A percentile compares a stretch with the other conserved stretches of the same genome.
Evolutionary conservation across 176 grass and related monocot species (phyloP).

Genomic region (Musa beccarii): DNA sequence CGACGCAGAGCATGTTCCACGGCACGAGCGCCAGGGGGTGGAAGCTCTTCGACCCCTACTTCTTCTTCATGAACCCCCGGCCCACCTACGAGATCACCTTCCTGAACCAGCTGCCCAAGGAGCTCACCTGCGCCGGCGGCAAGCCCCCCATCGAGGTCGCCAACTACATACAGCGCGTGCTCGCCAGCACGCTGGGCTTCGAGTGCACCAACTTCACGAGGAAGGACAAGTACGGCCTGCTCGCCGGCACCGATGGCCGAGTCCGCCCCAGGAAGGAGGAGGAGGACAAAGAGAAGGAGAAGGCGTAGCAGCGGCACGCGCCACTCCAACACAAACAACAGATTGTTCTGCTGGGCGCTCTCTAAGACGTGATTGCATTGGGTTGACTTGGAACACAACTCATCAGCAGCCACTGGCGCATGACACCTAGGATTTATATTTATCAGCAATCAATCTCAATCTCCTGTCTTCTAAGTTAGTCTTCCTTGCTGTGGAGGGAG

Average conservation of each 20-base stretch:
- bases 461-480: too few species aligned
- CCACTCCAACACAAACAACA: too few species aligned
- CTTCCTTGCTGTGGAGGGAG: too few species aligned
- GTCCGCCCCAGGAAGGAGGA: conserved; percentile 54
- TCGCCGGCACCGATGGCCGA: conserved; percentile 77
- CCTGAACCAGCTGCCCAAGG: conserved; percentile 74
- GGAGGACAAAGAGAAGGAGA: not conserved
- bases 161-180: conserved; percentile 91
- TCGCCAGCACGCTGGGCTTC: conserved; percentile 76
- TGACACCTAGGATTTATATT: too few species aligned
- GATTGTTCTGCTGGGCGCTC: too few species aligned
- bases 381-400: too few species aligned
- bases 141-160: conserved; percentile 93
- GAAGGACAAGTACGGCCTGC: conserved; percentile 91
- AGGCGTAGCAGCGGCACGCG: not conserved
- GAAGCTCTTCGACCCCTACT: conserved; percentile 94
- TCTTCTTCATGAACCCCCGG: conserved; percentile 98
- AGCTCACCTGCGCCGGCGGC: conserved; percentile 79
- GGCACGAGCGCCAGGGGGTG: conserved; percentile 75
- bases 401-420: too few species aligned
- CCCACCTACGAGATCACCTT: conserved; percentile 94
- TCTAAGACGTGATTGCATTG: too few species aligned
- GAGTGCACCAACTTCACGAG: conserved; percentile 89
- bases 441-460: too few species aligned
- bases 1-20: conserved; percentile 92